Percentiles rank a stretch among this genome's conserved stretches.
These are phyloP conservation scores for Albifimbria verrucaria DNA, from an alignment of 2,329 filamentous ascomycete species.

Conservation along the genomic window DNA sequence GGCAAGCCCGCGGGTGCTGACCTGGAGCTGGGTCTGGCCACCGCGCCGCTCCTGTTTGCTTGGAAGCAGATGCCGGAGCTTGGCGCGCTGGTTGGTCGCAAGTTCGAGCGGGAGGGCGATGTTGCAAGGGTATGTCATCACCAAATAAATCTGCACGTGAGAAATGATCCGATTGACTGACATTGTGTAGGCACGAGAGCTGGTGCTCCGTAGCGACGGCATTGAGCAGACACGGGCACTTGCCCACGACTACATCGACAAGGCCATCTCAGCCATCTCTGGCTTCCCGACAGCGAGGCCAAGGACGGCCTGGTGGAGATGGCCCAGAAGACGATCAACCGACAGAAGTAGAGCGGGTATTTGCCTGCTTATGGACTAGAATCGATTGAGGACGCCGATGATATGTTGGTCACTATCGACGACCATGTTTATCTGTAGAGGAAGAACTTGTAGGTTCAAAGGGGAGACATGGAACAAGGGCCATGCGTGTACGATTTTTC, in stretches of 20 bases:
- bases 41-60: slow-evolving; percentile 89
- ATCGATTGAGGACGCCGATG: background rate
- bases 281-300: slow-evolving; percentile 87
- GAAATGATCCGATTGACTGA: slow-evolving; percentile 10
- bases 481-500: too few relatives aligned
- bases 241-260: slow-evolving; percentile 86
- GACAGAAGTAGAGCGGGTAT: slow-evolving; percentile 66
- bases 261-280: slow-evolving; percentile 80
- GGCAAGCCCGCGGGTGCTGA: slow-evolving; percentile 96
- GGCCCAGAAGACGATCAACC: slow-evolving; percentile 86
- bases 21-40: slow-evolving; percentile 87
- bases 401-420: too few relatives aligned
- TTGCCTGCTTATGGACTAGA: background rate
- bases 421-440: too few relatives aligned
- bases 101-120: slow-evolving; percentile 82
- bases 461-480: too few relatives aligned
- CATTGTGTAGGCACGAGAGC: slow-evolving; percentile 67
- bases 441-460: too few relatives aligned
- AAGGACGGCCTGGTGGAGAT: slow-evolving; percentile 90
- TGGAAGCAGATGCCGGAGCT: slow-evolving; percentile 88
- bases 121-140: slow-evolving; percentile 70
- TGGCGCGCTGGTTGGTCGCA: slow-evolving; percentile 84
- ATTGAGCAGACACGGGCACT: slow-evolving; percentile 89
- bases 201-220: slow-evolving; percentile 80
- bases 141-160: too few relatives aligned